Percentiles rank a stretch among this genome's conserved stretches.
These are phyloP conservation scores for Exophiala mesophila DNA, from an alignment of 2,329 filamentous ascomycete species.

Conservation along the genomic window DNA sequence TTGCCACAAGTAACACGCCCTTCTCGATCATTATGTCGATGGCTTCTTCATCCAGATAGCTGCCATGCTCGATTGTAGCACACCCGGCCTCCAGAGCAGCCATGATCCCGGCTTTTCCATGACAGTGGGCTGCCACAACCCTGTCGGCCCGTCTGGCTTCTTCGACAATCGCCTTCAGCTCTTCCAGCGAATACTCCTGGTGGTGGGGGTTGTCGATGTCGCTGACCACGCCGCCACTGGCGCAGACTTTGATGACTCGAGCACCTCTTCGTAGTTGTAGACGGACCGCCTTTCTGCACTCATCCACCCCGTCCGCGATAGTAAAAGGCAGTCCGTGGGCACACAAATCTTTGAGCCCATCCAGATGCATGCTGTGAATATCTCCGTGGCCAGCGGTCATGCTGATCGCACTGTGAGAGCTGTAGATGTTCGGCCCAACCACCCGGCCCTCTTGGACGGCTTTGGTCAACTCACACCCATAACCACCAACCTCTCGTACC, in stretches of 20 bases:
- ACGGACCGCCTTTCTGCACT: constrained; percentile 49
- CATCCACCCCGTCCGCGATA: constrained; percentile 51
- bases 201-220: constrained; percentile 52
- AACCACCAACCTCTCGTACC: constrained; percentile 46
- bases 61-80: constrained; percentile 52
- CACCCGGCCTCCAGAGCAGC: constrained; percentile 54
- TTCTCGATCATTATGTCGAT: constrained; percentile 48
- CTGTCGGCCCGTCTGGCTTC: constrained; percentile 47
- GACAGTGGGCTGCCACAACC: constrained; percentile 55
- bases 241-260: constrained; percentile 61
- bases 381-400: constrained; percentile 59
- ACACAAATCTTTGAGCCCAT: constrained; percentile 41
- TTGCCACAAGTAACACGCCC: constrained; percentile 49
- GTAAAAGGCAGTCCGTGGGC: constrained; percentile 39
- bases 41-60: constrained; percentile 42
- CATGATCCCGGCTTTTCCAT: constrained; percentile 51
- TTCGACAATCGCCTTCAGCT: constrained; percentile 51
- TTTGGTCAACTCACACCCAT: constrained; percentile 39
- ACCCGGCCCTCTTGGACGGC: constrained; percentile 42
- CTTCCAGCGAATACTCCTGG: constrained; percentile 53
- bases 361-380: constrained; percentile 42
- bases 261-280: constrained; percentile 54
- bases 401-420: constrained; percentile 50
- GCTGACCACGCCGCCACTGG: constrained; percentile 52
- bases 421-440: constrained; percentile 49